These are phyloP conservation scores for Naganishia cerealis DNA, from an alignment of 1,284 basidiomycete genomes.

Conservation along the genomic window DNA sequence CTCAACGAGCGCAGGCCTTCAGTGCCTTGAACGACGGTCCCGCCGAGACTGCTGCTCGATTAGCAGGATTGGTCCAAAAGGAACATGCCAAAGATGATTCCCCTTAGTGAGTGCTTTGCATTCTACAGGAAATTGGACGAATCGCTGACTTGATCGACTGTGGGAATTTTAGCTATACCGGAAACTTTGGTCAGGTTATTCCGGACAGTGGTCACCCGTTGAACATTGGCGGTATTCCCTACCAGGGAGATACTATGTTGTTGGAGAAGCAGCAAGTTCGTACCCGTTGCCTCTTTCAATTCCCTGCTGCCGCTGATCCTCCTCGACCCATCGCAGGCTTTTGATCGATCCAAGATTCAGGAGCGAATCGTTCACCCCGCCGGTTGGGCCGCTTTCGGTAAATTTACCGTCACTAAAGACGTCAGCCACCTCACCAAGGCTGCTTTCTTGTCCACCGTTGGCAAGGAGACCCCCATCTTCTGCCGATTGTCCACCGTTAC, in stretches of 20 bases:
- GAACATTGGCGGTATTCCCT: slow-evolving; percentile 49
- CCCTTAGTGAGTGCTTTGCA: slow-evolving; percentile 32
- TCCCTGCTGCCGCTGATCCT: not conserved
- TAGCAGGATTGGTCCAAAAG: slow-evolving; percentile 45
- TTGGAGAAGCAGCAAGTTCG: slow-evolving; percentile 45
- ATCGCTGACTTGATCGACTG: not conserved
- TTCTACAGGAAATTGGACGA: not conserved
- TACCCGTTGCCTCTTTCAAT: not conserved
- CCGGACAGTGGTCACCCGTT: slow-evolving; percentile 45
- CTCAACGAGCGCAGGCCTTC: slow-evolving; percentile 46
- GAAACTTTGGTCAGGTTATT: slow-evolving; percentile 49
- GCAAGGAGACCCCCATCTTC: slow-evolving; percentile 41
- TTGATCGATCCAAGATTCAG: slow-evolving; percentile 45
- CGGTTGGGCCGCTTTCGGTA: slow-evolving; percentile 48
- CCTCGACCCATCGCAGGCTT: slow-evolving; percentile 38
- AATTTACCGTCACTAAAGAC: slow-evolving; percentile 46
- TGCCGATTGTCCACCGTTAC: slow-evolving; percentile 45
- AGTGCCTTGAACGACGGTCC: slow-evolving; percentile 49
- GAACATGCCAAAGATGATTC: slow-evolving; percentile 45
- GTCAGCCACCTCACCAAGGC: slow-evolving; percentile 46
- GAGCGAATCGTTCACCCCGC: slow-evolving; percentile 50
- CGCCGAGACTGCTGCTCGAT: slow-evolving; percentile 43
- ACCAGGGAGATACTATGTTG: slow-evolving; percentile 45
- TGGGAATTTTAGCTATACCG: slow-evolving; percentile 38
- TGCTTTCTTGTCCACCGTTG: slow-evolving; percentile 42